These are phyloP conservation scores for Ustilago nuda DNA, from an alignment of 1,284 basidiomycete species.

Conservation along the genomic window DNA sequence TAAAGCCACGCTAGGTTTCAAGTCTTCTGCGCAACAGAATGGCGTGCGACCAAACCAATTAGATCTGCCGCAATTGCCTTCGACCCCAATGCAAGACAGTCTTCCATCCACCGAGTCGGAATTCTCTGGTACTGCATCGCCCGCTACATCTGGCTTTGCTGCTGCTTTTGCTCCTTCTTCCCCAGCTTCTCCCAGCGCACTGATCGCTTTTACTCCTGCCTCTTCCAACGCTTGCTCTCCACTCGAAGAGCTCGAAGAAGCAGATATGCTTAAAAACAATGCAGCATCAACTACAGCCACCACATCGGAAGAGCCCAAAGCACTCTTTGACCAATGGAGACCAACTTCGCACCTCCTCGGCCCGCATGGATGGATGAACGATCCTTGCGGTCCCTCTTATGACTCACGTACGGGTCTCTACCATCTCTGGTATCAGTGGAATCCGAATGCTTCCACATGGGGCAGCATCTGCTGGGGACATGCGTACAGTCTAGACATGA, in stretches of 20 bases:
- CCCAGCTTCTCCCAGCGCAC: constrained; percentile 9
- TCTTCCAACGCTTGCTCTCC: constrained; percentile 28
- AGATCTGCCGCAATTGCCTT: constrained; percentile 12
- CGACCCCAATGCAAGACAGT: background rate
- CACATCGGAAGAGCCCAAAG: background rate
- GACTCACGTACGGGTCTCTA: constrained; percentile 46
- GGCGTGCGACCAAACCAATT: constrained; percentile 15
- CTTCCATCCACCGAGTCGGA: constrained; percentile 17
- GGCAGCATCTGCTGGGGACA: constrained; percentile 61
- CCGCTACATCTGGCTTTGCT: constrained; percentile 14
- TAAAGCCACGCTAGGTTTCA: background rate
- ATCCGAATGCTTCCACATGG: constrained; percentile 54
- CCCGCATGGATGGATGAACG: constrained; percentile 62
- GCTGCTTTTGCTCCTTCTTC: constrained; percentile 11
- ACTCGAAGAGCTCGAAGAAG: constrained; percentile 17
- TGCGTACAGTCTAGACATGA: constrained; percentile 46
- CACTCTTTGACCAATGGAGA: constrained; percentile 44
- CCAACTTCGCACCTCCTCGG: constrained; percentile 54
- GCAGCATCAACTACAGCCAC: background rate
- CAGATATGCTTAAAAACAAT: constrained; percentile 24
- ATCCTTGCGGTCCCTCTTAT: constrained; percentile 55
- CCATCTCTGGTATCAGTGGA: constrained; percentile 60
- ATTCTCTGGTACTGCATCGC: constrained; percentile 16
- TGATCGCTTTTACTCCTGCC: constrained; percentile 20
- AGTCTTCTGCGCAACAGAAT: background rate